phyloP scores from a whole-genome alignment of 208 protist species.

The Vickermania spadyakhi region DNA sequence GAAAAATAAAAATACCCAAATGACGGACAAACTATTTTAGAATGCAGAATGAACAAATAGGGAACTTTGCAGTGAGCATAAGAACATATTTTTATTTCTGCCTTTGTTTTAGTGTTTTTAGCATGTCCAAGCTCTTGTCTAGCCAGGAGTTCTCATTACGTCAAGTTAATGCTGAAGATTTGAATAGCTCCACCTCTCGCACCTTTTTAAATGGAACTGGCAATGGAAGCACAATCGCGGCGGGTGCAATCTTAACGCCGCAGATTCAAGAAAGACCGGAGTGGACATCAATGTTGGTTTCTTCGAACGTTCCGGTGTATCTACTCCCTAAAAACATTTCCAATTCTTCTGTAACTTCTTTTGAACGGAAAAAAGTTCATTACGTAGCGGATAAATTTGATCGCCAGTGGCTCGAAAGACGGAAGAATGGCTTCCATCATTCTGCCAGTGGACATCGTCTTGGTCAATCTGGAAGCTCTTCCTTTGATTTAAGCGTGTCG shows the following conservation, averaged over 20 bases:
- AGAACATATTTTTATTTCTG: constrained; percentile 6
- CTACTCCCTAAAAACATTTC: too few species aligned
- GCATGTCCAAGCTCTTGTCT: constrained; percentile 30
- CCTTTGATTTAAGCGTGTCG: constrained; percentile 9
- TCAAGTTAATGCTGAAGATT: constrained; percentile 10
- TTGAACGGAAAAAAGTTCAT: constrained; percentile 15
- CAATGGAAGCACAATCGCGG: constrained; percentile 15
- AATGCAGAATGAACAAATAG: background rate
- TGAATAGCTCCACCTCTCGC: background rate
- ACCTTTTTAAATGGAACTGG: constrained; percentile 9
- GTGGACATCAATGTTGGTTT: constrained; percentile 29
- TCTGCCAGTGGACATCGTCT: too few species aligned
- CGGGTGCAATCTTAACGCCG: constrained; percentile 49
- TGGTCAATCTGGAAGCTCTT: too few species aligned
- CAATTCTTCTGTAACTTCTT: constrained; percentile 6
- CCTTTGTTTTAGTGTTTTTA: constrained; percentile 5
- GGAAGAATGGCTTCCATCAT: too few species aligned
- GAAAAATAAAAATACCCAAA: background rate
- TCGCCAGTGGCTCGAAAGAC: constrained; percentile 37
- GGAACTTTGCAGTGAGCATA: too few species aligned
- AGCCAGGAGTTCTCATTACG: constrained; percentile 14
- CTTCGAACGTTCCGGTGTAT: too few species aligned
- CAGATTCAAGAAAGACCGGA: constrained; percentile 27
- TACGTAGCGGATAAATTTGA: constrained; percentile 67
- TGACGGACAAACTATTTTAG: background rate